A percentile compares a stretch with the other conserved stretches of the same genome.
These are phyloP conservation scores for Onygena corvina DNA, from an alignment of 2,329 filamentous ascomycete genomes.

Conservation along the genomic window DNA sequence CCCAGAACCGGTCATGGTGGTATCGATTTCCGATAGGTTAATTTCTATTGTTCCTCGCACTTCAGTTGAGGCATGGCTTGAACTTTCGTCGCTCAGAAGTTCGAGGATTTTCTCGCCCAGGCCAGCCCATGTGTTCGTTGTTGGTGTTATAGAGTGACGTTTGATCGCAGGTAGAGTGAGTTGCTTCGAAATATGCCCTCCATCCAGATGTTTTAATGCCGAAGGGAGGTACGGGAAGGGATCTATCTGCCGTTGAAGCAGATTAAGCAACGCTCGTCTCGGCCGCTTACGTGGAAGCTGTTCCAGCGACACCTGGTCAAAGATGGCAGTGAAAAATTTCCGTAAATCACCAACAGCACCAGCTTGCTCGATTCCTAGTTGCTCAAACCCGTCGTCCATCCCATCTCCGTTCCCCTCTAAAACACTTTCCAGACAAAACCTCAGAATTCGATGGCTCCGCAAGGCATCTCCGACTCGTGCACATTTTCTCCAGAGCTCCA, in stretches of 20 bases:
- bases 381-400: constrained; percentile 41
- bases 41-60: constrained; percentile 27
- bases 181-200: constrained; percentile 13
- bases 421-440: constrained; percentile 53
- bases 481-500: constrained; percentile 52
- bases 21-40: constrained; percentile 24
- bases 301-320: constrained; percentile 44
- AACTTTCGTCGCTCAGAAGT: constrained; percentile 32
- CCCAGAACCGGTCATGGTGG: constrained; percentile 2
- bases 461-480: constrained; percentile 47
- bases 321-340: constrained; percentile 38
- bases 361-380: constrained; percentile 48
- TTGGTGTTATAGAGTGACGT: constrained; percentile 30
- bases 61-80: constrained; percentile 16
- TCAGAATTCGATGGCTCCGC: constrained; percentile 46
- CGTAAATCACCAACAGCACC: constrained; percentile 43
- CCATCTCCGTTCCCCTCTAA: constrained; percentile 50
- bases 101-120: constrained; percentile 40
- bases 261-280: constrained; percentile 41
- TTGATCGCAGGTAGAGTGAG: constrained; percentile 29
- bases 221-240: constrained; percentile 39
- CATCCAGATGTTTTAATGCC: neutral
- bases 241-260: constrained; percentile 44
- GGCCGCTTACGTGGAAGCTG: constrained; percentile 41
- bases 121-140: constrained; percentile 35